A percentile compares a stretch with the other conserved stretches of the same genome.
Evolutionary conservation across 75 land plant genomes (phyloP).

Genomic region (Cunninghamia lanceolata): DNA sequence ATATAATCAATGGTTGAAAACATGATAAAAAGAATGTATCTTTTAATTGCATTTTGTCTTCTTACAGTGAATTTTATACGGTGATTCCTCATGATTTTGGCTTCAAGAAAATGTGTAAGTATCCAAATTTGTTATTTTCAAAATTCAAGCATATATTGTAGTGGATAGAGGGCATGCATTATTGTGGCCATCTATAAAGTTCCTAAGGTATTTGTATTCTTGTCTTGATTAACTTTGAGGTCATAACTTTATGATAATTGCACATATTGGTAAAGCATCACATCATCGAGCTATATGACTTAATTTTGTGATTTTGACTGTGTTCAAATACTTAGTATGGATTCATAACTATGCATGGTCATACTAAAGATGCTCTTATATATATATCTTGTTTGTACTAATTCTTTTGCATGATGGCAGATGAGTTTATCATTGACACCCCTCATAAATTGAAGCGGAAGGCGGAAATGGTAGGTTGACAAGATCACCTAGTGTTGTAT

Average conservation of each 20-base stretch:
- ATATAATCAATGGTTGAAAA: background rate
- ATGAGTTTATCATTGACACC: slow-evolving; percentile 77
- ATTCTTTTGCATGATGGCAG: slow-evolving; percentile 32
- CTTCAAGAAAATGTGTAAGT: slow-evolving; percentile 89
- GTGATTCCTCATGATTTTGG: slow-evolving; percentile 97
- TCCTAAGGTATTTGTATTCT: background rate
- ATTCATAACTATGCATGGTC: background rate
- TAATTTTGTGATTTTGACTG: background rate
- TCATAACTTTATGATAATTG: background rate
- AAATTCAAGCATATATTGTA: background rate
- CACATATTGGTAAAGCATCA: background rate
- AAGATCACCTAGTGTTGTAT: background rate
- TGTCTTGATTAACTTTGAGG: background rate
- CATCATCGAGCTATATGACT: background rate
- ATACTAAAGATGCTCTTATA: background rate
- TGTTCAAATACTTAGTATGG: background rate
- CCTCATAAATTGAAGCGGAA: slow-evolving; percentile 75
- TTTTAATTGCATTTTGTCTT: background rate
- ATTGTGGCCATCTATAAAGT: background rate
- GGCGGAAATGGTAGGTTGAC: slow-evolving; percentile 80
- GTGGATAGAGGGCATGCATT: background rate
- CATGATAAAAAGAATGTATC: background rate
- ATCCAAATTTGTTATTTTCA: background rate
- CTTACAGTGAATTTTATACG: slow-evolving; percentile 95
- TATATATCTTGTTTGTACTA: background rate